Conservation (phyloP, 2,329 filamentous ascomycete species). For the Fusarium foetens region DNA sequence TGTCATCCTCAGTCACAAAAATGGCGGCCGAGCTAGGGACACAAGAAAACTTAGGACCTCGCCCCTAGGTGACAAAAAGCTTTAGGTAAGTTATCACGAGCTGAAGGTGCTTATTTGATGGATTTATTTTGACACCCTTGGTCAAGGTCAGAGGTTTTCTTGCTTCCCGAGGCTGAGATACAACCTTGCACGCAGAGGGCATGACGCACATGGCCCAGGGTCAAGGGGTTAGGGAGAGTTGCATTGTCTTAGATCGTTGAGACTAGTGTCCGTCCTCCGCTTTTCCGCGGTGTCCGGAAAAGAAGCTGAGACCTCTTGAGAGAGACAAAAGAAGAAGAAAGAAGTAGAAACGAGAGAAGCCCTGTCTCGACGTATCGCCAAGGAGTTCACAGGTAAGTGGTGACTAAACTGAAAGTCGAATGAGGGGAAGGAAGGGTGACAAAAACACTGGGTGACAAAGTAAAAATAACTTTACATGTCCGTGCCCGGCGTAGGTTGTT, state of each 20-base stretch:
- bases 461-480: conserved; percentile 49
- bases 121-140: background rate
- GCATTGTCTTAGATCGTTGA: conserved; percentile 24
- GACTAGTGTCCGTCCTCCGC: conserved; percentile 22
- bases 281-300: conserved; percentile 13
- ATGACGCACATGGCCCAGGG: conserved; percentile 39
- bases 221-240: conserved; percentile 6
- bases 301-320: conserved; percentile 6
- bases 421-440: conserved; percentile 29
- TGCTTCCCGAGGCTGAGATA: conserved; percentile 18
- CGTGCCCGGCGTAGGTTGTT: conserved; percentile 28
- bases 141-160: background rate
- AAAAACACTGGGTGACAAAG: conserved; percentile 40
- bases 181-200: conserved; percentile 17
- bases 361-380: conserved; percentile 7
- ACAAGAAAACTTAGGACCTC: background rate
- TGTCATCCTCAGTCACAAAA: conserved; percentile 3
- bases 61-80: background rate
- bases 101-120: background rate
- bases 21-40: conserved; percentile 5
- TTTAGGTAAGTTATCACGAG: background rate
- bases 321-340: conserved; percentile 10
- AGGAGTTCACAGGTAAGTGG: conserved; percentile 9
- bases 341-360: background rate
- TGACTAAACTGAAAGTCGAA: conserved; percentile 13